Percentiles rank a stretch among this genome's conserved stretches.
phyloP scores from a whole-genome alignment of 2,329 filamentous ascomycete genomes.

The Magnaporthiopsis incrustans region DNA sequence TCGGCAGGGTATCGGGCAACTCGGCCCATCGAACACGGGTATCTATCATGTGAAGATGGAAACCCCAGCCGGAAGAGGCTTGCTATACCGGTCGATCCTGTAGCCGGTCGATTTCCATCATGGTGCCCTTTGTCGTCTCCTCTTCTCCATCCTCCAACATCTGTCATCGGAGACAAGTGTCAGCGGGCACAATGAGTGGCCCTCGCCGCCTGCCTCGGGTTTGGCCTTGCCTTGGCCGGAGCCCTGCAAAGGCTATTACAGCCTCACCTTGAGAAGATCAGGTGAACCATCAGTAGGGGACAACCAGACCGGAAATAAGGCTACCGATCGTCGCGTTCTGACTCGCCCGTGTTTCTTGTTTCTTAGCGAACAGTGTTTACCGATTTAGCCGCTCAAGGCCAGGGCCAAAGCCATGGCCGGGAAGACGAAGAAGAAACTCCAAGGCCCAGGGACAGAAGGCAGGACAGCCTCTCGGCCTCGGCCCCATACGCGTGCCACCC shows the following conservation, averaged over 20 bases:
- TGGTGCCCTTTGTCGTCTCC: too few relatives aligned
- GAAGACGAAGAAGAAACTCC: slow-evolving; percentile 25
- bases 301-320: background rate
- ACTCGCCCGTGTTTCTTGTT: background rate
- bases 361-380: slow-evolving; percentile 16
- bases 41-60: background rate
- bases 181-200: background rate
- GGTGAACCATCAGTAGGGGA: slow-evolving; percentile 11
- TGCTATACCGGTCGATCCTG: background rate
- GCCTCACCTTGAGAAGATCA: slow-evolving; percentile 28
- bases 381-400: slow-evolving; percentile 32
- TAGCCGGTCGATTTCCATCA: too few relatives aligned
- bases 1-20: background rate
- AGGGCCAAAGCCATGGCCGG: slow-evolving; percentile 28
- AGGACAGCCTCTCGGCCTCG: too few relatives aligned
- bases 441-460: slow-evolving; percentile 28
- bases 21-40: too few relatives aligned
- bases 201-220: slow-evolving; percentile 19
- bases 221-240: slow-evolving; percentile 20
- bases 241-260: slow-evolving; percentile 24
- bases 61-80: background rate
- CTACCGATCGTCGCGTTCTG: background rate
- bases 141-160: too few relatives aligned
- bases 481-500: background rate
- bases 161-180: background rate